Percentiles rank a stretch among this genome's conserved stretches.
Evolutionary conservation across 139 green algal species (phyloP).

Genomic region (Desmodesmus armatus): DNA sequence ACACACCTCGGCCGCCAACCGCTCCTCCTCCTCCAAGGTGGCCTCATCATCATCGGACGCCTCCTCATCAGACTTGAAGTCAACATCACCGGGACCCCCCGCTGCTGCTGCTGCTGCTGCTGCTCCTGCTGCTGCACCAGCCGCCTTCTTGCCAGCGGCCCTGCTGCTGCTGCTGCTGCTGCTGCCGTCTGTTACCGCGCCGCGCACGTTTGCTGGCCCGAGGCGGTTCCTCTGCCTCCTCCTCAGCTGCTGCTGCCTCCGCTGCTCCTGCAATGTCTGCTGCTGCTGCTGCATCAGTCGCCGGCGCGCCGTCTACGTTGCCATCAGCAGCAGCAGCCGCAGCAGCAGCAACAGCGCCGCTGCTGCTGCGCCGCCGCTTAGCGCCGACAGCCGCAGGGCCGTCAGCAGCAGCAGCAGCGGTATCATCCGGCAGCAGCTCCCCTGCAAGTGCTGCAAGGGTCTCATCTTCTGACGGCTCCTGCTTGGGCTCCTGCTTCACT

Average conservation of each 20-base stretch:
- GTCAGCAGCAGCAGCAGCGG: neutral
- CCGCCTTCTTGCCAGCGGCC: neutral
- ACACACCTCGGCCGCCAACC: conserved; percentile 30
- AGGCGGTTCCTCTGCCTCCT: neutral
- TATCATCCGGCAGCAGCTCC: conserved; percentile 15
- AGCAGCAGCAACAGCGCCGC: conserved; percentile 2
- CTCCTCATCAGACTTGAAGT: conserved; percentile 47
- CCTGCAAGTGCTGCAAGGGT: conserved; percentile 24
- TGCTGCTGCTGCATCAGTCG: conserved; percentile 7
- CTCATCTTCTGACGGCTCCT: conserved; percentile 16
- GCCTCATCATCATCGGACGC: conserved; percentile 84
- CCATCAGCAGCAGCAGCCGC: too few species aligned
- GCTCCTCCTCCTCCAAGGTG: conserved; percentile 75
- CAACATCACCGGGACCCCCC: conserved; percentile 3
- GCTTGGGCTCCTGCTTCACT: conserved; percentile 7
- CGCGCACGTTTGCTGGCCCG: neutral
- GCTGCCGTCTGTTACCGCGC: conserved; percentile 28
- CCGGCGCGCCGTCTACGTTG: too few species aligned
- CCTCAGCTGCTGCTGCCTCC: neutral
- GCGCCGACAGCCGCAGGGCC: conserved; percentile 4
- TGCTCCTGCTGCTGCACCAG: neutral
- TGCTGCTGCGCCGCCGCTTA: conserved; percentile 27
- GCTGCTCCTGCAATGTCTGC: conserved; percentile 7
- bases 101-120: conserved; percentile 25
- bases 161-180: conserved; percentile 1